phyloP scores from a whole-genome alignment of 2,329 filamentous ascomycete genomes.

The Colletotrichum orchidophilum region DNA sequence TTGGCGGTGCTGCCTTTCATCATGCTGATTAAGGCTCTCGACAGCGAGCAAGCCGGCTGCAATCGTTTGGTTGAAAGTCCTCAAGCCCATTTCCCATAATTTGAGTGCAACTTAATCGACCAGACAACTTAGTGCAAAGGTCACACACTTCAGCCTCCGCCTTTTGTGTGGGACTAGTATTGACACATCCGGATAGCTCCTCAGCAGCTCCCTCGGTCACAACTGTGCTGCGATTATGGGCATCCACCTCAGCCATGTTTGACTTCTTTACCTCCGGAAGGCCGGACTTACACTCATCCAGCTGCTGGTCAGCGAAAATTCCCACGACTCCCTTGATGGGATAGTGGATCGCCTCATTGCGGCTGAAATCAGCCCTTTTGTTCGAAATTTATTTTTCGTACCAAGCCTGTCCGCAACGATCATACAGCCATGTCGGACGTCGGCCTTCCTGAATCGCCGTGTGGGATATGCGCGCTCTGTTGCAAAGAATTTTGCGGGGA shows the following conservation, averaged over 20 bases:
- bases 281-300: neutral
- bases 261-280: neutral
- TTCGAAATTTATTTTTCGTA: neutral
- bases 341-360: neutral
- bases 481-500: neutral
- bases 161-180: neutral
- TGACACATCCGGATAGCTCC: neutral
- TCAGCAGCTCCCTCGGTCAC: neutral
- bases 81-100: too few relatives aligned
- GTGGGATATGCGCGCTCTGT: neutral
- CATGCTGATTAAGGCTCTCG: too few relatives aligned
- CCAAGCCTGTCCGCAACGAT: neutral
- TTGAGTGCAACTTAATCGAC: too few relatives aligned
- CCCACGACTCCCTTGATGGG: neutral
- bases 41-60: too few relatives aligned
- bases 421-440: neutral
- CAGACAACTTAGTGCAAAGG: neutral
- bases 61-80: too few relatives aligned
- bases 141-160: neutral
- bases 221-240: neutral
- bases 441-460: neutral
- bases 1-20: too few relatives aligned
- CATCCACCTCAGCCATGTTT: neutral
- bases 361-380: neutral
- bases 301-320: neutral